phyloP scores from a whole-genome alignment of 352 stramenopile genomes.

The Phytopythium boreale region DNA sequence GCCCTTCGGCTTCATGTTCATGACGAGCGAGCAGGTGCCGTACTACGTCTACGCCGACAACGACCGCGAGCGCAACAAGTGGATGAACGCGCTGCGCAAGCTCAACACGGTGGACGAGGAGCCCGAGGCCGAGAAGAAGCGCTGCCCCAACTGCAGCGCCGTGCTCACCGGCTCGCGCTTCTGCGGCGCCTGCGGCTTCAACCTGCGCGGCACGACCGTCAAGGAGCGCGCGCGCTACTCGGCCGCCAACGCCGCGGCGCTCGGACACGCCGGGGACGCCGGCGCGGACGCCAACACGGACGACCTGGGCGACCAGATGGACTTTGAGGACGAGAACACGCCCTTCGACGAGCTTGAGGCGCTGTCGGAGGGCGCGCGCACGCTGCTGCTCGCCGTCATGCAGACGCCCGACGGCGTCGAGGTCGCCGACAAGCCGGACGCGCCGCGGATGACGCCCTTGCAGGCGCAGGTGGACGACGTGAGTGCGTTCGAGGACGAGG shows the following conservation, averaged over 20 bases:
- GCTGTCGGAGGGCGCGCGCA: constrained; percentile 80
- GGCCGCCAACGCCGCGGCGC: constrained; percentile 15
- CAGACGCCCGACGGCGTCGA: constrained; percentile 83
- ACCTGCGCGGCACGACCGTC: constrained; percentile 72
- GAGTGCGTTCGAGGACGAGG: constrained; percentile 38
- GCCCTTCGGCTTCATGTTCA: constrained; percentile 88
- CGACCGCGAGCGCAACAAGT: constrained; percentile 84
- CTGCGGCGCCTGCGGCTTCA: constrained; percentile 85
- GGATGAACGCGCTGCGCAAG: constrained; percentile 85
- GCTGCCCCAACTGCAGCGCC: constrained; percentile 78
- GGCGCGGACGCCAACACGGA: constrained; percentile 32
- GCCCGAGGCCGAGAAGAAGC: constrained; percentile 75
- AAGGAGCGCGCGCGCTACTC: constrained; percentile 39
- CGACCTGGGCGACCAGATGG: constrained; percentile 11
- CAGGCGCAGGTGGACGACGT: constrained; percentile 11
- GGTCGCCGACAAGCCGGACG: constrained; percentile 15
- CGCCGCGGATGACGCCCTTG: not conserved
- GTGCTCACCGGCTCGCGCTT: constrained; percentile 87
- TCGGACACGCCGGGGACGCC: constrained; percentile 28
- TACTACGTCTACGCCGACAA: constrained; percentile 91
- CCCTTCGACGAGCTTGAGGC: constrained; percentile 86
- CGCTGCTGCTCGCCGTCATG: constrained; percentile 84
- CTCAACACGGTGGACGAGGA: constrained; percentile 69
- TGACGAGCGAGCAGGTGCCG: constrained; percentile 85
- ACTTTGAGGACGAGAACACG: constrained; percentile 80